phyloP scores from a whole-genome alignment of 441 rosid genomes.

The Isatis lusitanica region DNA sequence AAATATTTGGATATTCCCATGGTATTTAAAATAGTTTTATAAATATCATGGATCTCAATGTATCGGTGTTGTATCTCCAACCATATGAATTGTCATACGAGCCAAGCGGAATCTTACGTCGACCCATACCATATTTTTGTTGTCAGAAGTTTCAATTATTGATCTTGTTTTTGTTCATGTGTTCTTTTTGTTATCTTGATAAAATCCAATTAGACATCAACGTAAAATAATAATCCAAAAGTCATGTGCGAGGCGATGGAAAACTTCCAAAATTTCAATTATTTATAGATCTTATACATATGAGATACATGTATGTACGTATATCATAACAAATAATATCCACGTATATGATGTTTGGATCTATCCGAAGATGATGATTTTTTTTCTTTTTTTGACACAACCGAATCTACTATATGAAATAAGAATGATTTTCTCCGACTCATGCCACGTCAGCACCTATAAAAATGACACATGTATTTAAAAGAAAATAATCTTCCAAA shows the following conservation, averaged over 20 bases:
- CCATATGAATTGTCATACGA: background rate
- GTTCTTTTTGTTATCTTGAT: background rate
- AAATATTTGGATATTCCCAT: background rate
- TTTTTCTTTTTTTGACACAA: too few species aligned
- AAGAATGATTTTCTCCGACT: too few species aligned
- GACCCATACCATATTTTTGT: background rate
- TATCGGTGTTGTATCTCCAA: background rate
- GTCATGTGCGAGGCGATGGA: constrained; percentile 15
- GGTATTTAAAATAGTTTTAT: background rate
- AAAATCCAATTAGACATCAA: background rate
- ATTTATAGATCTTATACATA: background rate
- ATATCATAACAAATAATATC: background rate
- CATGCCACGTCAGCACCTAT: too few species aligned
- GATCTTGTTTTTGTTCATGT: background rate
- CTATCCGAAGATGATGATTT: background rate
- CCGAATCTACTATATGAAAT: too few species aligned
- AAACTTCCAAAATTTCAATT: constrained; percentile 18
- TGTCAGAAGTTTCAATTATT: constrained; percentile 3
- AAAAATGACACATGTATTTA: too few species aligned
- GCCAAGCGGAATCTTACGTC: background rate
- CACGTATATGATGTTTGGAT: constrained; percentile 3
- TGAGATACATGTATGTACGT: background rate
- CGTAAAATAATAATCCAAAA: background rate
- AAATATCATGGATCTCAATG: background rate
- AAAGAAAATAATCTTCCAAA: too few species aligned